Base-by-base conservation (phyloP, 1,284 basidiomycete species). In the Megacollybia platyphylla region DNA sequence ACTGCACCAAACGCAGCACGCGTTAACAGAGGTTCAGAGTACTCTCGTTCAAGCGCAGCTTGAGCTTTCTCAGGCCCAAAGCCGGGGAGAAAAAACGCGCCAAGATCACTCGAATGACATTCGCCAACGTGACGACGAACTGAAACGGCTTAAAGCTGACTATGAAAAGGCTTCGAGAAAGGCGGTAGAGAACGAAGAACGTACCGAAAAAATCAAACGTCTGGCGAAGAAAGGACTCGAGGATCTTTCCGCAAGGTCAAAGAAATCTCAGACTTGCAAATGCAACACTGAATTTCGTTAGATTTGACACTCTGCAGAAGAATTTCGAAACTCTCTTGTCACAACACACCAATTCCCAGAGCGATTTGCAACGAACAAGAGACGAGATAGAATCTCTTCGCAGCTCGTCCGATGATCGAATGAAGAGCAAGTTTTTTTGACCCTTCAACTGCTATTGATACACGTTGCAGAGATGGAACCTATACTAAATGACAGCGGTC, bases 401-500 rank as follows among this genome's bases (percentile, higher is more conserved):
- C 9, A 11, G 26, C 1, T 15, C 10, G 26, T 8, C 11, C 6
- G 18, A 10, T 5, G 18, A 28, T 24, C 8, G 3, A 26, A 11
- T 45, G 54, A 53, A 43, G 2, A 47, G 37, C 20, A 13, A 41
- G 11, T 15, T 36, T 10, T 11, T 26, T 20, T 1, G 13, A 28
- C 28, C 18, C 5, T 36, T 24, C 32, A 18, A 27, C 26, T 27
- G 8, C 32, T 46, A 26, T 45, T 40, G 3, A 31, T 32, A 44
- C 27, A 24, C 40, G 41, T 15, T 5, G 24, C 45, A 60, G 60
- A 51, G 7, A 49, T 64, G 10, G 53, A 64, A 44, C 54, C 60
- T 10, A 54, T 59, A 32, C 46, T 64, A n/a, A 55, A 58, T 17
- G 45, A 50, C 3, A 50, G 55, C 3, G 58, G 59, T 17, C 48